Evolutionary conservation across 306 rosid species (phyloP), one percentile per base, ranked within the genome.

Genomic region (Fragaria nilgerrensis): DNA sequence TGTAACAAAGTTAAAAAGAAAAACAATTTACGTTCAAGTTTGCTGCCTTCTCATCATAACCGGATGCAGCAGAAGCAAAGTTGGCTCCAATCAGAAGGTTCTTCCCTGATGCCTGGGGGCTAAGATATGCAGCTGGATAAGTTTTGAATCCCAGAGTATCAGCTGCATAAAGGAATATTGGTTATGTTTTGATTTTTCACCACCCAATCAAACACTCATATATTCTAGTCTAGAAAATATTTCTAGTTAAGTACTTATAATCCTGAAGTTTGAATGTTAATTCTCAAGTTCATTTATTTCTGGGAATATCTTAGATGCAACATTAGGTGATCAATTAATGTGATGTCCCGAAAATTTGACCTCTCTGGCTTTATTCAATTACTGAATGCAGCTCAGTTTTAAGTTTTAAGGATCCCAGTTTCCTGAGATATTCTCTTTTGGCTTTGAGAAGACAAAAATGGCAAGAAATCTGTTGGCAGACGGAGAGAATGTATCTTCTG

Each of bases 21-120:
- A 13, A 39, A 7, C 20, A 5, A 65, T 75, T 85, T 86, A 96
- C 99, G 82, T 83, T 96, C 74, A 85, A 69, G 58, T 0, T 13
- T 56, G 98, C 96, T 78, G 99, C 97, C 22, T 75, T 85, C 75
- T 96, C 94, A 77, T 96, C 99, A 64, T 91, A 96, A 77, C 99
- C 98, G 9, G 99, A 91, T 32, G 94, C 98, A 86, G 98, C 99
- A 44, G 99, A 96, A 77, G 98, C 99, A 79, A 96, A 96, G 85
- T 96, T 96, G 58, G 89, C 93, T 74, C 99, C 99, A 73, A 85
- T 77, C 56, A 96, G 94, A 44, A 96, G 98, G 80, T 88, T 93
- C 73, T 93, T 89, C 82, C 99, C 98, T 39, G 99, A 86, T 74
- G 96, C 98, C 77, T 88, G 89, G 23, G 98, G 97, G 87, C 99